These are phyloP conservation scores for Omphalotus guepiniiformis DNA, from an alignment of 768 basidiomycete genomes.

Conservation along the genomic window DNA sequence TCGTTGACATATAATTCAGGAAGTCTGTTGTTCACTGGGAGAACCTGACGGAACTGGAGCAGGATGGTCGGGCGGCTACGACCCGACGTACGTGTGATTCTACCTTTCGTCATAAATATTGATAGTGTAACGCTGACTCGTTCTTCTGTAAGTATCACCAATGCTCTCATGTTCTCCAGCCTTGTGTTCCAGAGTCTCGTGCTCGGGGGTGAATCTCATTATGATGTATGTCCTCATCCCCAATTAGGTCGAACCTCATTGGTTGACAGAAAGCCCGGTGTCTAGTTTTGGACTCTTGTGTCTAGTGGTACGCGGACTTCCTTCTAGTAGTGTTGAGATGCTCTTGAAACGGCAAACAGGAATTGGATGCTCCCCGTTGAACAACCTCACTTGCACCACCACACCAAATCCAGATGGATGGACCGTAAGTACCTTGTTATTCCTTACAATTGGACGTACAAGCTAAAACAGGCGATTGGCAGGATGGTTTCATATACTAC, in stretches of 20 bases:
- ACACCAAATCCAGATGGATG: constrained; percentile 36
- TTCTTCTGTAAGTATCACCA: constrained; percentile 24
- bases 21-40: constrained; percentile 34
- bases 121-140: background rate
- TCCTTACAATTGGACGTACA: background rate
- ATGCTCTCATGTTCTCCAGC: constrained; percentile 34
- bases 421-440: constrained; percentile 26
- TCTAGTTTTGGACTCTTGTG: constrained; percentile 36
- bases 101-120: too few relatives aligned
- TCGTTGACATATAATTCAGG: constrained; percentile 15
- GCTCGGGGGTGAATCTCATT: constrained; percentile 32
- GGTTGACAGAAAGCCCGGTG: background rate
- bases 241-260: too few relatives aligned
- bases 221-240: constrained; percentile 28
- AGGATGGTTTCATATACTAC: constrained; percentile 38
- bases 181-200: constrained; percentile 35
- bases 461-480: background rate
- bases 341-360: constrained; percentile 16
- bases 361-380: constrained; percentile 35
- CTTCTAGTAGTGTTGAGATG: background rate
- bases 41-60: constrained; percentile 29
- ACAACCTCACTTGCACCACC: constrained; percentile 29
- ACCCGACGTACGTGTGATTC: constrained; percentile 26
- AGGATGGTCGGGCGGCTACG: constrained; percentile 31
- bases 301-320: constrained; percentile 23